Percentiles rank a stretch among this genome's conserved stretches.
Conservation (phyloP, 768 basidiomycete species). For the Postia placenta region DNA sequence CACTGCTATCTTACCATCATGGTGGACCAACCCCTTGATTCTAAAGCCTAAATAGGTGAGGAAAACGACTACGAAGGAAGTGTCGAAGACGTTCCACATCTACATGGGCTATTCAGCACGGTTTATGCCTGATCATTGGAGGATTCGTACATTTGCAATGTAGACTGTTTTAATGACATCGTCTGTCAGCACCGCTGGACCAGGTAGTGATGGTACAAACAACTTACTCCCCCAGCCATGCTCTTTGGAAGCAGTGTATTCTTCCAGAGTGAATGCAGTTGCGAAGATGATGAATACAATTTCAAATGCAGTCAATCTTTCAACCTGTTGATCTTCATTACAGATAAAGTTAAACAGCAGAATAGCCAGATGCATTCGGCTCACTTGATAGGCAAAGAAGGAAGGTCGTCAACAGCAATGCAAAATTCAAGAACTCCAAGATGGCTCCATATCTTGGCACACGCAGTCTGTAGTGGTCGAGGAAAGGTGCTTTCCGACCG, state of each 20-base stretch:
- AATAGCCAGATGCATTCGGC: conserved; percentile 18
- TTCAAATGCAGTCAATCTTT: conserved; percentile 56
- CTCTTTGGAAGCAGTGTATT: conserved; percentile 83
- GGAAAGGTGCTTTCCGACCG: conserved; percentile 55
- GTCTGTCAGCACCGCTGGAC: not conserved
- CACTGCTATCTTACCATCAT: conserved; percentile 38
- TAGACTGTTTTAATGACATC: conserved; percentile 67
- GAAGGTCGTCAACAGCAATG: conserved; percentile 60
- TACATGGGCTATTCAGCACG: conserved; percentile 22
- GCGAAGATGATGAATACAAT: conserved; percentile 70
- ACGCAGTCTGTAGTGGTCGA: conserved; percentile 83
- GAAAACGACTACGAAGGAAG: conserved; percentile 66
- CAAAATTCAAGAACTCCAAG: conserved; percentile 76
- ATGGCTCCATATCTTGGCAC: conserved; percentile 78
- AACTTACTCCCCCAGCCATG: conserved; percentile 82
- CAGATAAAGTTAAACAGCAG: not conserved
- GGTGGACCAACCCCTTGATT: conserved; percentile 48
- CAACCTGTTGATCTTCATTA: conserved; percentile 47
- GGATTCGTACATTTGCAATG: conserved; percentile 59
- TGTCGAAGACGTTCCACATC: conserved; percentile 92
- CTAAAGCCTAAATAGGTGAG: conserved; percentile 62
- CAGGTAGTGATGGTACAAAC: too few species aligned
- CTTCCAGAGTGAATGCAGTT: conserved; percentile 73
- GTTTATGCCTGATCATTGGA: not conserved
- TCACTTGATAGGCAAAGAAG: conserved; percentile 69